Evolutionary conservation across 352 stramenopile genomes (phyloP), one percentile per base, ranked within the genome.

Genomic region (Pythium diclinum): DNA sequence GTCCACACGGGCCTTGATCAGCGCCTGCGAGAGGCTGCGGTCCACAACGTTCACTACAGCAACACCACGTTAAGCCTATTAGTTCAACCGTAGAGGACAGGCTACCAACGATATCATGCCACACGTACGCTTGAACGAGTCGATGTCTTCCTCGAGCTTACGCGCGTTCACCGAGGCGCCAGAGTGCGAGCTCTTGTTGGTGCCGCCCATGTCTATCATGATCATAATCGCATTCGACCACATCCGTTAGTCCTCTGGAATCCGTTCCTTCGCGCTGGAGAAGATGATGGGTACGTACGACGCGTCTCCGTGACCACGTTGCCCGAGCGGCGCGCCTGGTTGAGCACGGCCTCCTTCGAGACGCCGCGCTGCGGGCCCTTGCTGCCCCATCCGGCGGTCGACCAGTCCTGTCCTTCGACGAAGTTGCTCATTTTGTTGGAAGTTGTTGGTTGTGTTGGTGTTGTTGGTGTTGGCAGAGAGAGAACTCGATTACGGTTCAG

Each of bases 1-100:
- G 16, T 91, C 96, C 61, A 86, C 95, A 16, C 97, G 92, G 21
- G 96, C 97, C 76, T 99, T 96, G 78, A 96, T 91, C 25, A 99
- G 91, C 16, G 95, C 91, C 76, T 99, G 83, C 47, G 87, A 92
- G 21, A 97, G 72, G 34, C 76, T 92, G 61, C 84, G 85, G 72
- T 97, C 88, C 51, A 96, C 89, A 2, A 77, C 80, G 23, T 91
- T 82, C 58, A 89, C 73, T 80, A 56, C 28, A 67, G 11, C 0
- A 17, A 55, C 6, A 59, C 5, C 54, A 34, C 17, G 19, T 30
- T 11, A 59, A 28, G 25, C 25, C 25, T 28, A 28, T 28, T 28
- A 28, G 25, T 28, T 3, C 25, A 28, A 28, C 25, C 25, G 25
- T 28, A 28, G 25, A 28, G 25, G 25, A 28, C 25, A 28, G 25